Base-by-base conservation (phyloP, 139 green algal genomes). In the Chlorella vulgaris region DNA sequence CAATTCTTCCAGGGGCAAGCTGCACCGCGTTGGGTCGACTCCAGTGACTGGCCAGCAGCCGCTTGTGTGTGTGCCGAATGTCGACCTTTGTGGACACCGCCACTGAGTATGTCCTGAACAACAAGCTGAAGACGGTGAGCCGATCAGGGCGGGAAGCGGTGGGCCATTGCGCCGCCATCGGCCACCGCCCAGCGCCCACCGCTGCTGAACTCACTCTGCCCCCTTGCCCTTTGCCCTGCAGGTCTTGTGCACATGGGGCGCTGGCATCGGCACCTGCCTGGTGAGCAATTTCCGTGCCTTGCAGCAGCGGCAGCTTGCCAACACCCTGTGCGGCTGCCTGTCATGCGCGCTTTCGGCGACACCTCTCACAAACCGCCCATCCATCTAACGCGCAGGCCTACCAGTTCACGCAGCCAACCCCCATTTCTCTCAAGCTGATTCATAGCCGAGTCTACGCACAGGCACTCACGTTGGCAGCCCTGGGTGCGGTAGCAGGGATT, bases 361-460 rank as follows among this genome's bases (percentile, higher is more conserved):
- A n/a, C n/a, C n/a, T n/a, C n/a, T n/a, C n/a, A n/a, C n/a, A n/a
- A n/a, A n/a, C n/a, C n/a, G n/a, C n/a, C n/a, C n/a, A n/a, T n/a
- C n/a, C n/a, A n/a, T n/a, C n/a, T n/a, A n/a, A n/a, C n/a, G 1
- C 69, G 65, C 74, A 88, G 81, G 87, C 87, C 2, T 91, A 92
- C 47, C 73, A 91, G 75, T 91, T 87, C 87, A 69, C 83, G 4
- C 47, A 75, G 3, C 87, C 87, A 58, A 91, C 85, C 26, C 87
- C 87, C 31, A 76, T 69, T 8, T 69, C 31, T 7, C 51, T 91
- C 1, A 92, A 92, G 28, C 31, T 91, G 47, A 91, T 91, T 43
- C 87, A 91, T 69, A 69, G 22, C 4, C 83, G 87, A 19, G 84
- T 91, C 18, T 90, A 90, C 62, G 87, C 87, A 0, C 85, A 88